These are phyloP conservation scores for Deakozyma indianensis DNA, from an alignment of 805 yeast species.

Conservation along the genomic window DNA sequence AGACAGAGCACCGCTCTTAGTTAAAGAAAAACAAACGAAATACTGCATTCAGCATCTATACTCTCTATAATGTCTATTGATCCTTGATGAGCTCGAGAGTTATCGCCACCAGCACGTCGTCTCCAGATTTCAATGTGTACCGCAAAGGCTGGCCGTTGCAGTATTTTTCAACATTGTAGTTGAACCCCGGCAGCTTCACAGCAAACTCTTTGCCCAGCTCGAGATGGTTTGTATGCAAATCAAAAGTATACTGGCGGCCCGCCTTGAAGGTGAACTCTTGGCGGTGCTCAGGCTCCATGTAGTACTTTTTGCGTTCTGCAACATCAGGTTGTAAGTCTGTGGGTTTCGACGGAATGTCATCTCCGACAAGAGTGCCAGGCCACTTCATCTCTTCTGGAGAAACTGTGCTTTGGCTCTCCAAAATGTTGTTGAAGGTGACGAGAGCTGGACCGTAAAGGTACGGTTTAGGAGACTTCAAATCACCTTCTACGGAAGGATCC, in stretches of 20 bases:
- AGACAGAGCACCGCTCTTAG: conserved; percentile 21
- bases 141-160: conserved; percentile 23
- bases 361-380: conserved; percentile 1
- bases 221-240: conserved; percentile 41
- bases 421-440: conserved; percentile 39
- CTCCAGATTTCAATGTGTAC: conserved; percentile 20
- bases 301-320: conserved; percentile 30
- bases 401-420: conserved; percentile 12
- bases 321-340: conserved; percentile 13
- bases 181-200: conserved; percentile 37
- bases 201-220: conserved; percentile 36
- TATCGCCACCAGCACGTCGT: conserved; percentile 8
- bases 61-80: neutral
- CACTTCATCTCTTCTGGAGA: neutral
- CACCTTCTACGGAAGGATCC: conserved; percentile 54
- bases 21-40: neutral
- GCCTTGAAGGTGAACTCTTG: conserved; percentile 27
- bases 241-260: conserved; percentile 29
- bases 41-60: neutral
- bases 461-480: conserved; percentile 45
- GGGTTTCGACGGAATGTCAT: conserved; percentile 6
- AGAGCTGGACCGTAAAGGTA: conserved; percentile 48
- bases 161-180: conserved; percentile 22
- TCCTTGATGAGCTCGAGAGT: neutral
- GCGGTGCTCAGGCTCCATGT: conserved; percentile 26